Base-by-base conservation (phyloP, 495 filamentous ascomycete genomes). In the Trichodelitschia bisporula region DNA sequence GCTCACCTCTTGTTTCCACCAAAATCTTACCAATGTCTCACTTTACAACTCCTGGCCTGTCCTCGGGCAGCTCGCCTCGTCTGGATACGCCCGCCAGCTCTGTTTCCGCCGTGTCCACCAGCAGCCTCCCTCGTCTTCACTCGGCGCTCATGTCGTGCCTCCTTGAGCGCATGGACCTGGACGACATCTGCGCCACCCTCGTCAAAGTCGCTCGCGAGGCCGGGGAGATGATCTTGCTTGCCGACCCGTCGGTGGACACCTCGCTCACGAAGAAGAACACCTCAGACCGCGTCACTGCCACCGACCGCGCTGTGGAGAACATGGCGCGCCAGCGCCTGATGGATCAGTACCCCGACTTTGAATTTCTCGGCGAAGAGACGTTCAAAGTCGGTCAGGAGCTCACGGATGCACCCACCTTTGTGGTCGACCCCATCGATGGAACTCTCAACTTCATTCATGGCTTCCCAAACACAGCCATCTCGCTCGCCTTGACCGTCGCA, bases 371-470 rank as follows among this genome's bases (percentile, higher is more conserved):
- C 14, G 40, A 43, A 35, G 40, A 40, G 29, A 37, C 40, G 2
- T 34, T 32, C 30, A 37, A 36, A 18, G 39, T 10, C 4, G 37
- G 34, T 29, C 30, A 37, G 19, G 37, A 34, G 19, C 40, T 43
- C 13, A n/a, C 12, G 14, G 24, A 35, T 11, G 18, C 14, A 12
- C 37, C 40, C 13, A 43, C 40, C 9, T 43, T 43, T 28, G 32
- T 43, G 4, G 34, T 29, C 13, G 40, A 40, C 31, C 37, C 40
- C 19, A 43, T 43, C 28, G 37, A 43, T 35, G 40, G 37, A 8
- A 43, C 40, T 4, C 28, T 40, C 12, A 40, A 43, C 32, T 43
- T 43, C 31, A 33, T 37, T 23, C 40, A 40, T 32, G 37, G 40
- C 30, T 43, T 40, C 37, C 34, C 37, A 14, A 40, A 37, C 26